Percentiles rank a stretch among this genome's conserved stretches.
Conservation (phyloP, 2,329 filamentous ascomycete genomes). For the Aspergillus ustus region DNA sequence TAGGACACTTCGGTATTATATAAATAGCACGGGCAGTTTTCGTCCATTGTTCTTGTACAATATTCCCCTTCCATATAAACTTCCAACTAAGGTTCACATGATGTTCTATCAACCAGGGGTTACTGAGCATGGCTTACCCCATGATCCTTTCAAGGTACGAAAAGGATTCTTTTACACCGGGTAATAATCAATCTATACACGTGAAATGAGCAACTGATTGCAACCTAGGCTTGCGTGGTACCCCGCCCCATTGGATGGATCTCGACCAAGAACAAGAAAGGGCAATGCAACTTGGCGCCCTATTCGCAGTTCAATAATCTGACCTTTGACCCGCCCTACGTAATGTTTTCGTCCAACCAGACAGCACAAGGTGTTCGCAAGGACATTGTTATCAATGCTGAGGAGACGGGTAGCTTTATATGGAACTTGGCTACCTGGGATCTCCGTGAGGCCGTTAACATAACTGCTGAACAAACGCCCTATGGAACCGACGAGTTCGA, state of each 20-base stretch:
- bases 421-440: conserved; percentile 65
- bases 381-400: conserved; percentile 62
- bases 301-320: conserved; percentile 68
- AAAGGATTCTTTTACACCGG: neutral
- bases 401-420: conserved; percentile 60
- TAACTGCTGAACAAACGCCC: conserved; percentile 56
- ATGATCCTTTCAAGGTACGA: conserved; percentile 60
- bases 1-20: no score
- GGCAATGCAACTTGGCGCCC: conserved; percentile 61
- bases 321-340: conserved; percentile 65
- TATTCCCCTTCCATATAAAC: no score
- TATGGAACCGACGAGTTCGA: conserved; percentile 61
- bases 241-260: conserved; percentile 69
- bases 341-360: conserved; percentile 66
- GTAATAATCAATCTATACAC: conserved; percentile 29
- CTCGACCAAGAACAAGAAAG: conserved; percentile 55
- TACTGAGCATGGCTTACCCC: conserved; percentile 56
- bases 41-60: no score
- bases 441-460: conserved; percentile 61
- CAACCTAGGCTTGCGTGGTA: conserved; percentile 57
- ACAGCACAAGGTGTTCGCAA: conserved; percentile 54
- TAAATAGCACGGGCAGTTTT: no score
- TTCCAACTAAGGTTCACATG: no score
- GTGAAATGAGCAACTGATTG: no score
- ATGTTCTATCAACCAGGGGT: conserved; percentile 61